Conservation (phyloP, 192 early-diverging fungal genomes). For the Entomortierella parvispora region DNA sequence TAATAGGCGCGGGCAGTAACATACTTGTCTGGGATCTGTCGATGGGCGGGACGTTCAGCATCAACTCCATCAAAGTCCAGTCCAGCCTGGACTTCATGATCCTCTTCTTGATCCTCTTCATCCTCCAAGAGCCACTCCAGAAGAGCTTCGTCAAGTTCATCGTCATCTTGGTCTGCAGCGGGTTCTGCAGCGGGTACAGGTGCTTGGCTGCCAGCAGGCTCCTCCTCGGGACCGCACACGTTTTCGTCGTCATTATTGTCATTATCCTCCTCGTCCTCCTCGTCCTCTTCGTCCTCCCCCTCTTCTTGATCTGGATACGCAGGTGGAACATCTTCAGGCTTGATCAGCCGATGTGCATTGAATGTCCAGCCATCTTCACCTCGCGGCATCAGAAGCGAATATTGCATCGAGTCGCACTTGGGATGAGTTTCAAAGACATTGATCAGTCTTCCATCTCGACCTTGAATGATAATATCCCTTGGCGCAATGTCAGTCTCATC, state of each 20-base stretch:
- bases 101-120: no score
- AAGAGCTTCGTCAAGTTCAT: no score
- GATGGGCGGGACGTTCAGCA: background rate
- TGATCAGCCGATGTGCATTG: background rate
- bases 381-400: constrained; percentile 19
- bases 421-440: constrained; percentile 18
- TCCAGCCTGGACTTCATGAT: background rate
- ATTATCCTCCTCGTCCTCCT: background rate
- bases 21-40: background rate
- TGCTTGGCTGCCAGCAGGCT: no score
- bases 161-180: no score
- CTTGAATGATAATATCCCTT: constrained; percentile 30
- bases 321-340: background rate
- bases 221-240: no score
- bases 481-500: background rate
- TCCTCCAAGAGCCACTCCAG: no score
- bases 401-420: constrained; percentile 19
- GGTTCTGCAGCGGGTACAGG: no score
- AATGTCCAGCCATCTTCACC: constrained; percentile 29
- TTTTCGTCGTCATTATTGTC: no score
- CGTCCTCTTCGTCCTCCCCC: background rate
- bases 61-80: background rate
- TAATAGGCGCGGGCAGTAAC: constrained; percentile 6
- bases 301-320: constrained; percentile 1
- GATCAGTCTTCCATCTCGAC: constrained; percentile 1